Evolutionary conservation across 169 alveolate genomes (phyloP).

Genomic region (Plasmodium gaboni): DNA sequence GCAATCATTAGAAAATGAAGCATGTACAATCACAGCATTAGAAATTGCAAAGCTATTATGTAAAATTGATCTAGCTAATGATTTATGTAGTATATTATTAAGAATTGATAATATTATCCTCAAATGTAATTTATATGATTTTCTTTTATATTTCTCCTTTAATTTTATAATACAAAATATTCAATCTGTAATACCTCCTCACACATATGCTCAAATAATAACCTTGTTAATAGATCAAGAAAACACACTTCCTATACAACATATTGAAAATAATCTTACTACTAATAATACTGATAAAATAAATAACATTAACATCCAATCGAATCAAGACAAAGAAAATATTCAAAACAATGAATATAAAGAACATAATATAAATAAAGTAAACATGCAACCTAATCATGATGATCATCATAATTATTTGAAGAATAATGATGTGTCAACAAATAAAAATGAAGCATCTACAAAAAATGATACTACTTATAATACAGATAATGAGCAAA

Average conservation of each 20-base stretch:
- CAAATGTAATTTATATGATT: constrained; percentile 38
- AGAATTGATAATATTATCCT: constrained; percentile 38
- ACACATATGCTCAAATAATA: background rate
- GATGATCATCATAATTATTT: too few species aligned
- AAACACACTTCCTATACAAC: background rate
- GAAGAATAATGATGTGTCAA: too few species aligned
- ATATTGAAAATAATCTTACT: too few species aligned
- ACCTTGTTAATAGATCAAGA: background rate
- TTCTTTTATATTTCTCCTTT: constrained; percentile 33
- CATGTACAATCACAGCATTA: constrained; percentile 33
- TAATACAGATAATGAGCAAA: too few species aligned
- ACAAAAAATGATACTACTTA: too few species aligned
- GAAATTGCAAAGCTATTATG: constrained; percentile 43
- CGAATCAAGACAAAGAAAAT: too few species aligned
- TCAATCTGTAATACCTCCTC: constrained; percentile 20
- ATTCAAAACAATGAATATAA: too few species aligned
- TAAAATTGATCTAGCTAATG: constrained; percentile 23
- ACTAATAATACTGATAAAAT: too few species aligned
- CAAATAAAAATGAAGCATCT: too few species aligned
- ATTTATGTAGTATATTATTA: constrained; percentile 35
- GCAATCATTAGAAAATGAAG: constrained; percentile 57
- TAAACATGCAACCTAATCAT: too few species aligned
- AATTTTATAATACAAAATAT: constrained; percentile 57
- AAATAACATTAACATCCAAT: too few species aligned
- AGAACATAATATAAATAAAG: too few species aligned